phyloP scores from a whole-genome alignment of 2,329 filamentous ascomycete species.

The Ophiosphaerella herpotricha region DNA sequence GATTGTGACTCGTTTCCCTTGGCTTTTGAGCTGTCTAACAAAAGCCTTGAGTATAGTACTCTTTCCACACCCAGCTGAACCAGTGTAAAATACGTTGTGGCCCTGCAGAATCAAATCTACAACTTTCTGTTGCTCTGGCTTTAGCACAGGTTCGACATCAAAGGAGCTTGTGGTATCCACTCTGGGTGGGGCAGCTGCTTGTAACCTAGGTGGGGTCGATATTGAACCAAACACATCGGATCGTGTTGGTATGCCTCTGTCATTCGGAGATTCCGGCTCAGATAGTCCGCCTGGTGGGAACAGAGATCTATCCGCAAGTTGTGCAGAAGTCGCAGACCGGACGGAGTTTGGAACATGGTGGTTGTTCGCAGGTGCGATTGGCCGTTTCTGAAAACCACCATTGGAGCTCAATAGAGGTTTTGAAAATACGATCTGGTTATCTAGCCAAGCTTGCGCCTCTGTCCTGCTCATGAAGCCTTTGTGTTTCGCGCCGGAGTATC shows the following conservation, averaged over 20 bases:
- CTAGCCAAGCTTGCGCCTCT: slow-evolving; percentile 81
- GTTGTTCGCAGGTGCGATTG: no score
- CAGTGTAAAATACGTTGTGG: slow-evolving; percentile 67
- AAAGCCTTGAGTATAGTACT: slow-evolving; percentile 60
- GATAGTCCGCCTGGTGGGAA: neutral
- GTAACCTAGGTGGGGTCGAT: neutral
- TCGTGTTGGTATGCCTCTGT: neutral
- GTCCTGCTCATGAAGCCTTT: slow-evolving; percentile 53
- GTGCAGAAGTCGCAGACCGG: neutral
- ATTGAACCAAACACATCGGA: neutral
- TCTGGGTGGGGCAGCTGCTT: neutral
- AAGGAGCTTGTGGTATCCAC: neutral
- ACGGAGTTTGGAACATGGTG: neutral
- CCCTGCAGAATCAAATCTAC: slow-evolving; percentile 58
- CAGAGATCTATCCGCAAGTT: neutral
- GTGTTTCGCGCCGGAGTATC: slow-evolving; percentile 67
- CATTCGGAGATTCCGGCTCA: neutral
- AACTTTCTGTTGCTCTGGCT: slow-evolving; percentile 53
- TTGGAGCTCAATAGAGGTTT: neutral
- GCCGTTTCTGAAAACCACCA: neutral
- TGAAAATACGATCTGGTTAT: slow-evolving; percentile 5
- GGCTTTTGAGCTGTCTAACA: slow-evolving; percentile 44
- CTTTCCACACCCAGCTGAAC: slow-evolving; percentile 66
- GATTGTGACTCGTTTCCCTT: slow-evolving; percentile 53
- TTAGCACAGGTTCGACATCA: slow-evolving; percentile 3